Conservation (phyloP, 257 asterid genomes). For the Gentiana straminea region DNA sequence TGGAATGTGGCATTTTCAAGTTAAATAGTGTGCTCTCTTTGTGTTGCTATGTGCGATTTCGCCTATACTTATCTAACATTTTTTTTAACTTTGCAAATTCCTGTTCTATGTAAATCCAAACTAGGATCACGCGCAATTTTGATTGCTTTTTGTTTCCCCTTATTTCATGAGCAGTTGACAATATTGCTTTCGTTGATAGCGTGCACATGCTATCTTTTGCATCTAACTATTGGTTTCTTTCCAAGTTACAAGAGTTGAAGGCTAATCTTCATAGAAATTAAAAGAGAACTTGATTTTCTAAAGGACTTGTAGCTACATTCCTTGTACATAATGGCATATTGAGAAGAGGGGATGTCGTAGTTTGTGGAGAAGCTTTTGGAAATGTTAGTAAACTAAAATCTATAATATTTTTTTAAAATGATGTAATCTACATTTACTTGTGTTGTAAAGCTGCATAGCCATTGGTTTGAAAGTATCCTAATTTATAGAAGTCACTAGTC, state of each 20-base stretch:
- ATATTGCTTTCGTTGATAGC: neutral
- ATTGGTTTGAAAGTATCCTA: neutral
- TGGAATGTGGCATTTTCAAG: too few species aligned
- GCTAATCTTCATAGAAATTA: conserved; percentile 93
- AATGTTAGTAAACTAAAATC: conserved; percentile 54
- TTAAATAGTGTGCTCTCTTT: too few species aligned
- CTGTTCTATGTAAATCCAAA: too few species aligned
- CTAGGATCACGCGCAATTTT: too few species aligned
- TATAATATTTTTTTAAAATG: neutral
- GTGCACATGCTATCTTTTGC: neutral
- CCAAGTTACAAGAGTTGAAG: conserved; percentile 93
- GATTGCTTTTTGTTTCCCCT: too few species aligned
- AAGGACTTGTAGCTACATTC: conserved; percentile 87
- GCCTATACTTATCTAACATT: too few species aligned
- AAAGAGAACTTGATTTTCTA: conserved; percentile 86
- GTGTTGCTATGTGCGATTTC: too few species aligned
- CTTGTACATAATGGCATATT: conserved; percentile 96
- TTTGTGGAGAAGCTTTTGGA: conserved; percentile 96
- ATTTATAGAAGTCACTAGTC: conserved; percentile 6
- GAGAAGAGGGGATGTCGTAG: conserved; percentile 71
- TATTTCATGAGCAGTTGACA: neutral
- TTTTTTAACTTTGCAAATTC: too few species aligned
- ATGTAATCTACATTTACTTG: conserved; percentile 2
- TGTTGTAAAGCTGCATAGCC: neutral
- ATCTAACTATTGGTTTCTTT: conserved; percentile 1